Percentiles rank a stretch among this genome's conserved stretches.
These are phyloP conservation scores for Ceratocystis diversiconidia DNA, from an alignment of 2,329 filamentous ascomycete species.

Conservation along the genomic window DNA sequence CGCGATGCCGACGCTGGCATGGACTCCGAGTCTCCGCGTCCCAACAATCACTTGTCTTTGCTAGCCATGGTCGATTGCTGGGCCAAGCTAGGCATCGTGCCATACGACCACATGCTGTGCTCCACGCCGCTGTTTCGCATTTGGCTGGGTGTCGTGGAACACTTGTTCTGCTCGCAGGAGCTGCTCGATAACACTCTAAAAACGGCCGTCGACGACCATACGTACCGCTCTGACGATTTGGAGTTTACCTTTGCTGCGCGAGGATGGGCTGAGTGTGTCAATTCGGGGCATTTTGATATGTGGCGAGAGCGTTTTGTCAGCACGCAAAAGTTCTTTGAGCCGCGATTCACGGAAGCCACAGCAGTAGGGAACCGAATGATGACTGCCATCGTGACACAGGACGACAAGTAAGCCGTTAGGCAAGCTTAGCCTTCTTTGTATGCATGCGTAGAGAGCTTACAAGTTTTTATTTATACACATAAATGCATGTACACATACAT, in stretches of 20 bases:
- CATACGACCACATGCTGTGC: conserved; percentile 99
- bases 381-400: conserved; percentile 67
- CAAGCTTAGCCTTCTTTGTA: too few species aligned
- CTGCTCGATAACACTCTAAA: conserved; percentile 74
- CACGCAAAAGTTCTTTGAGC: conserved; percentile 84
- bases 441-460: too few species aligned
- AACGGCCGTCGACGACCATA: conserved; percentile 77
- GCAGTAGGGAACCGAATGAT: conserved; percentile 94
- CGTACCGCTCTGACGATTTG: conserved; percentile 86
- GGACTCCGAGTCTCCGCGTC: conserved; percentile 44
- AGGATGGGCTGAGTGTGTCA: conserved; percentile 90
- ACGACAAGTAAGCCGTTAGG: conserved; percentile 18
- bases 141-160: conserved; percentile 94
- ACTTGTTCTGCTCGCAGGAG: conserved; percentile 71
- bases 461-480: not conserved
- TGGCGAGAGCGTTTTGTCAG: conserved; percentile 84
- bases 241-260: conserved; percentile 96
- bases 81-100: conserved; percentile 83
- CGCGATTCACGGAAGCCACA: conserved; percentile 74
- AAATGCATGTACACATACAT: not conserved
- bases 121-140: conserved; percentile 93
- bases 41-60: conserved; percentile 87
- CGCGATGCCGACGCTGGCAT: conserved; percentile 33
- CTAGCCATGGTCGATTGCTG: conserved; percentile 98
- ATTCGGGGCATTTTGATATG: conserved; percentile 78